phyloP scores from a whole-genome alignment of 106 monocot genomes.

The Iris macrosiphon region DNA sequence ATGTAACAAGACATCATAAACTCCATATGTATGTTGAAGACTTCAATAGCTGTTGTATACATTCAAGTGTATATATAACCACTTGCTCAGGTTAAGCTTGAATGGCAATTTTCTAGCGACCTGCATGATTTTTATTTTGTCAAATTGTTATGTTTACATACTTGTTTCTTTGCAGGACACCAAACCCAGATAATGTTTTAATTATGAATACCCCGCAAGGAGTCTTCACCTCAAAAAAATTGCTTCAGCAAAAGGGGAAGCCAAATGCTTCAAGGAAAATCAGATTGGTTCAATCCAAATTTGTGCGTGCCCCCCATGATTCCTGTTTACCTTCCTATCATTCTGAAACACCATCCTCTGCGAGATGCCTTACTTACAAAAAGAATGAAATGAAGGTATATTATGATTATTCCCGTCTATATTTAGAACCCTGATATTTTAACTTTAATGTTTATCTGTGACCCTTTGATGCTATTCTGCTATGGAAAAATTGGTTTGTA shows the following conservation, averaged over 20 bases:
- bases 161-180: slow-evolving; percentile 37
- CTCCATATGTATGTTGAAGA: no score
- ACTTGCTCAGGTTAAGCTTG: no score
- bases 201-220: slow-evolving; percentile 68
- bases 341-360: slow-evolving; percentile 30
- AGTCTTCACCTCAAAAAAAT: slow-evolving; percentile 66
- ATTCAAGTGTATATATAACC: no score
- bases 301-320: no score
- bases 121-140: not conserved
- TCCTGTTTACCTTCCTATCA: slow-evolving; percentile 5
- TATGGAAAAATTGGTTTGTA: no score
- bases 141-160: not conserved
- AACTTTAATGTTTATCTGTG: not conserved
- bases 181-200: slow-evolving; percentile 83
- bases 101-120: no score
- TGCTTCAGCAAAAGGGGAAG: slow-evolving; percentile 52
- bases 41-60: no score
- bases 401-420: not conserved
- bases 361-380: slow-evolving; percentile 48
- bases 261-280: slow-evolving; percentile 45
- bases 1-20: no score
- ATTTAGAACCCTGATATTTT: not conserved
- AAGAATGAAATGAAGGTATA: slow-evolving; percentile 41
- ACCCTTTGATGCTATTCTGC: no score
- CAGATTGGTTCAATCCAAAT: slow-evolving; percentile 30